These are phyloP conservation scores for Alternaria infectoria DNA, from an alignment of 2,329 filamentous ascomycete species.

Conservation along the genomic window DNA sequence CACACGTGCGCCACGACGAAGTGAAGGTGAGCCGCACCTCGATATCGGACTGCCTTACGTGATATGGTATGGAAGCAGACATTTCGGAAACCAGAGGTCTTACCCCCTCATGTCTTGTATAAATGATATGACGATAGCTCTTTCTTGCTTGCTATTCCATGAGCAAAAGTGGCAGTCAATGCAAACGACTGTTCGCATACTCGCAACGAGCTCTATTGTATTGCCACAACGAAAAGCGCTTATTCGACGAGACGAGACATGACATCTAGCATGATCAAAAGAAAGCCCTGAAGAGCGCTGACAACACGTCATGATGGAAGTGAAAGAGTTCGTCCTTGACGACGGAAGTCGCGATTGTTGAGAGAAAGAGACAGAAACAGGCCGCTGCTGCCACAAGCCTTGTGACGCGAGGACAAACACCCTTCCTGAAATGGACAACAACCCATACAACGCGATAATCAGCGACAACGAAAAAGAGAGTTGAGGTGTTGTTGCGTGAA, in stretches of 20 bases:
- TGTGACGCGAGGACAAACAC: not conserved
- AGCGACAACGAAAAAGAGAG: not conserved
- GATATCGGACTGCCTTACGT: not conserved
- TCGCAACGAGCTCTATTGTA: not conserved
- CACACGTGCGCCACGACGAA: not conserved
- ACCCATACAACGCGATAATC: not conserved
- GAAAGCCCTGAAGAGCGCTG: not conserved
- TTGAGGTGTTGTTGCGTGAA: conserved; percentile 11
- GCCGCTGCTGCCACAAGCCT: not conserved
- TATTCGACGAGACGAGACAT: not conserved
- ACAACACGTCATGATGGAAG: not conserved
- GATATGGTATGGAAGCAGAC: not conserved
- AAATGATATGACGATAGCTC: not conserved
- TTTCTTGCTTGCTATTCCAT: not conserved
- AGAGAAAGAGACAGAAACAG: not conserved
- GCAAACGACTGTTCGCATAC: not conserved
- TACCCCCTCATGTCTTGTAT: not conserved
- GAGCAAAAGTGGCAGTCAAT: not conserved
- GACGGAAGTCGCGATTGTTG: not conserved
- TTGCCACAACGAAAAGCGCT: not conserved
- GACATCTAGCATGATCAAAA: not conserved
- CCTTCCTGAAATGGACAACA: not conserved
- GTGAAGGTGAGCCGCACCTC: conserved; percentile 2
- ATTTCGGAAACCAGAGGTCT: not conserved
- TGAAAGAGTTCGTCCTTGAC: not conserved